Conservation (phyloP, 2,329 filamentous ascomycete genomes). For the Clathrospora elynae region DNA sequence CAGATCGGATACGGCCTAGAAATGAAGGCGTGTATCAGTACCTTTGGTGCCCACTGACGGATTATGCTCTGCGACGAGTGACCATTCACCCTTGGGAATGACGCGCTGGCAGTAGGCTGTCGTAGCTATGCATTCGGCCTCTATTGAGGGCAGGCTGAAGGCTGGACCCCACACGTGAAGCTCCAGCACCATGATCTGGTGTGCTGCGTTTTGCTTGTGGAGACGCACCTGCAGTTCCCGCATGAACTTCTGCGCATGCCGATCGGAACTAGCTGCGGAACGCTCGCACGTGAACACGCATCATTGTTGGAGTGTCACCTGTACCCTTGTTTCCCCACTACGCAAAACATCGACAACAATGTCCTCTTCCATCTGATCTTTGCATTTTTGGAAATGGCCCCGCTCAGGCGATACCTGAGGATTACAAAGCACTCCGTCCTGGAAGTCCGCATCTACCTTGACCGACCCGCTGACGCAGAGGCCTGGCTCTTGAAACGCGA, state of each 20-base stretch:
- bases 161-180: conserved; percentile 91
- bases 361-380: neutral
- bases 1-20: too few species aligned
- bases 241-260: conserved; percentile 12
- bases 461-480: conserved; percentile 81
- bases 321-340: neutral
- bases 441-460: conserved; percentile 95
- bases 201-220: conserved; percentile 1
- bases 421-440: conserved; percentile 93
- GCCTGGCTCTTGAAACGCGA: conserved; percentile 83
- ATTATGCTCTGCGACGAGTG: conserved; percentile 57
- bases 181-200: conserved; percentile 62
- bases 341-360: conserved; percentile 2
- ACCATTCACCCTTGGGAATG: conserved; percentile 59
- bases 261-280: conserved; percentile 18
- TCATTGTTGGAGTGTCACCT: conserved; percentile 9
- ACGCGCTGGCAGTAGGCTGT: conserved; percentile 75
- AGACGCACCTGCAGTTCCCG: neutral
- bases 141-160: conserved; percentile 86
- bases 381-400: conserved; percentile 67
- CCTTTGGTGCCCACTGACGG: conserved; percentile 70
- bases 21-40: conserved; percentile 27
- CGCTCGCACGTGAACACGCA: conserved; percentile 30
- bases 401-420: conserved; percentile 84
- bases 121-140: conserved; percentile 84